Percentiles rank a stretch among this genome's conserved stretches.
Evolutionary conservation across 1,139 yeast species (phyloP).

Genomic region (Geotrichum klebahnii): DNA sequence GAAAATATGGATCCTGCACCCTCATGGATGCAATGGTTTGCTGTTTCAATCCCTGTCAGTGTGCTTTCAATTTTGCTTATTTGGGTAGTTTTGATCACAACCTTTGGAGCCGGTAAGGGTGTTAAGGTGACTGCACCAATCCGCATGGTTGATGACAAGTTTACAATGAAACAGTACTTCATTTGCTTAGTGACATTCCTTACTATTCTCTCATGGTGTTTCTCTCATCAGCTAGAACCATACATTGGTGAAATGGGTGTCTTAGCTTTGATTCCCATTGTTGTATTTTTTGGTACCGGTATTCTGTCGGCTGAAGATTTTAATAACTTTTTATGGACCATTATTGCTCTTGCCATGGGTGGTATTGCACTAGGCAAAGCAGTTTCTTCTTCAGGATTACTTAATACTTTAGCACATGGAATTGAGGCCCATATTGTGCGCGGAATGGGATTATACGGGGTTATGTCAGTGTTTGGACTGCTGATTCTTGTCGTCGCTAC

Average conservation of each 20-base stretch:
- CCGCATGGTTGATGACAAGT: conserved; percentile 54
- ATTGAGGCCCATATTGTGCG: conserved; percentile 57
- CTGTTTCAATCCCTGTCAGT: conserved; percentile 76
- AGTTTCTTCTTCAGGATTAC: conserved; percentile 79
- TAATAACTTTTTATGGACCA: conserved; percentile 91
- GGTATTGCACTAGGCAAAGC: conserved; percentile 92
- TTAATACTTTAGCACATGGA: conserved; percentile 67
- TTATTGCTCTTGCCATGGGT: conserved; percentile 91
- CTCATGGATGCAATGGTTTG: conserved; percentile 94
- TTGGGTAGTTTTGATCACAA: conserved; percentile 66
- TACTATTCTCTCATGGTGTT: conserved; percentile 84
- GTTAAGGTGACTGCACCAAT: conserved; percentile 53
- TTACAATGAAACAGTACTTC: conserved; percentile 68
- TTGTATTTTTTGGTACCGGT: conserved; percentile 84
- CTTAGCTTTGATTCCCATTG: conserved; percentile 77
- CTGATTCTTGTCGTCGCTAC: conserved; percentile 82
- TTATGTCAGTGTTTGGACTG: conserved; percentile 70
- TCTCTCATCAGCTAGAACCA: conserved; percentile 61
- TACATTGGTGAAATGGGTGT: conserved; percentile 88
- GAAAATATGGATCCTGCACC: conserved; percentile 86
- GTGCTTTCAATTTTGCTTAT: conserved; percentile 56
- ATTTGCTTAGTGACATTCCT: conserved; percentile 59
- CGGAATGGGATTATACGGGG: conserved; percentile 60
- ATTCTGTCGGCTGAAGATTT: conserved; percentile 78
- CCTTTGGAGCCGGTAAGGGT: conserved; percentile 57